Evolutionary conservation across 2,329 filamentous ascomycete species (phyloP).

Genomic region (Davidsoniella virescens): DNA sequence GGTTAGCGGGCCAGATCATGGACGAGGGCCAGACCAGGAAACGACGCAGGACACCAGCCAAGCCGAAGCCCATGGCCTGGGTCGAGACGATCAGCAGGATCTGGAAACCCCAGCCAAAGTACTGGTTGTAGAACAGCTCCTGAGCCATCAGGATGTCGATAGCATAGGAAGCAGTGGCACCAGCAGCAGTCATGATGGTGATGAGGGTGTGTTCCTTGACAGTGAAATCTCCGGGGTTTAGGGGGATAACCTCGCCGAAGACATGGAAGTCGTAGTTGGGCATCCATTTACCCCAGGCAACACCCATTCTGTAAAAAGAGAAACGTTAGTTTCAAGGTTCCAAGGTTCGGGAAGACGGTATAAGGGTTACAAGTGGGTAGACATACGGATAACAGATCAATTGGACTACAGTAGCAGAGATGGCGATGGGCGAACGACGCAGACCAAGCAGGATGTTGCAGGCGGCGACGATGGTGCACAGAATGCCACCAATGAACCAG

Average conservation of each 20-base stretch:
- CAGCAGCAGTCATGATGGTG: slow-evolving; percentile 27
- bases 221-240: slow-evolving; percentile 28
- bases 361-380: not conserved
- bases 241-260: slow-evolving; percentile 20
- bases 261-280: slow-evolving; percentile 19
- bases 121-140: slow-evolving; percentile 39
- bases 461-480: slow-evolving; percentile 40
- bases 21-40: slow-evolving; percentile 38
- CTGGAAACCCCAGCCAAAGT: slow-evolving; percentile 38
- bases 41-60: slow-evolving; percentile 36
- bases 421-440: slow-evolving; percentile 33
- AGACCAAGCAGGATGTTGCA: slow-evolving; percentile 38
- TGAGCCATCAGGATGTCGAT: slow-evolving; percentile 31
- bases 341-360: not conserved
- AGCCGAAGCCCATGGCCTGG: slow-evolving; percentile 39
- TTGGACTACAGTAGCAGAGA: slow-evolving; percentile 38
- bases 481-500: slow-evolving; percentile 39
- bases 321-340: slow-evolving; percentile 19
- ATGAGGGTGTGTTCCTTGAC: slow-evolving; percentile 34
- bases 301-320: slow-evolving; percentile 15
- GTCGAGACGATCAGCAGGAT: slow-evolving; percentile 37
- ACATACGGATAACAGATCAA: slow-evolving; percentile 33
- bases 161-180: slow-evolving; percentile 21
- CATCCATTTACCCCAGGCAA: slow-evolving; percentile 20
- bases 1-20: slow-evolving; percentile 41